Evolutionary conservation across 805 yeast genomes (phyloP), one percentile per base, ranked within the genome.

Genomic region (Tetrapisispora taiwanensis): DNA sequence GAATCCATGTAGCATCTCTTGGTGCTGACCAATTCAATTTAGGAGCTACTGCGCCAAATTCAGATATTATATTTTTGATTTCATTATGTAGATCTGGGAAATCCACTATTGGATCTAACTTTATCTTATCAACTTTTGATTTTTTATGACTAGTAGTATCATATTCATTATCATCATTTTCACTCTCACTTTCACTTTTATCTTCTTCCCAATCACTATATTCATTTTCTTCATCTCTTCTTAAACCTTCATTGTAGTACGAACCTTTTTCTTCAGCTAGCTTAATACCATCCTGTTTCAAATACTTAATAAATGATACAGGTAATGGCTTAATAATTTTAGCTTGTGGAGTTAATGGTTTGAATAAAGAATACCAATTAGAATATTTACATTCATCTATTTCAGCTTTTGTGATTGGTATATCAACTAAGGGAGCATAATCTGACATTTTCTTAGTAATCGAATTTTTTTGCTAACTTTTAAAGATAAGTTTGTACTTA

Each of bases 1-100:
- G 66, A 18, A 92, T 90, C 98, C 97, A 92, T 0, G 80, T 75
- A 1, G 97, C 85, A 65, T 92, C 99, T 57, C 80, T 81, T 1
- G 99, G 98, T 1, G 96, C 84, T 0, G 97, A 87, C 98, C 98
- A 92, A 68, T 92, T 92, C 52, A 90, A 67, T 57, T 92, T 92
- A 1, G 97, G 97, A 1, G 86, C 73, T 2, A 88, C 86, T 1
- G 76, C 66, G 0, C 83, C 82, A 39, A 73, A 66, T 36, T 70
- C 67, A 3, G 51, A 47, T 13, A 92, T 74, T 0, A 70, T 56
- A 0, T 52, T 46, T 30, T 66, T 65, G 15, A 90, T 69, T 36
- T 68, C 53, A 0, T 66, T 52, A 55, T 89, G 94, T 18, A 88
- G 66, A 0, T 75, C 80, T 9, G 69, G 68, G 52, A 88, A 87